phyloP scores from a whole-genome alignment of 176 grass and related monocot genomes.

The Carex cristatella region DNA sequence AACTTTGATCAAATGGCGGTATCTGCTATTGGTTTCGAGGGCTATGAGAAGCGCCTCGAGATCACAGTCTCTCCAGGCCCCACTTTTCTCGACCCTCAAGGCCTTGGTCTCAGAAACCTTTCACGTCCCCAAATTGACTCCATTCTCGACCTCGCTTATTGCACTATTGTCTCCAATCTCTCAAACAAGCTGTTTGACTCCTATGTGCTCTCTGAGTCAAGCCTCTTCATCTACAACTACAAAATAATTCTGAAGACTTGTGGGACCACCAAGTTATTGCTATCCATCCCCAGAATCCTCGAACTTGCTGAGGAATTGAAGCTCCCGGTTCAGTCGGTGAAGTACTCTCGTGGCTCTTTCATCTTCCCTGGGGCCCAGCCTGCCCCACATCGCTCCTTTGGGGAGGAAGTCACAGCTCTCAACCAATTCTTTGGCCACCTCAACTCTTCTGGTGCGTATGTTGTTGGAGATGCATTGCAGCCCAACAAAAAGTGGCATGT shows the following conservation, averaged over 20 bases:
- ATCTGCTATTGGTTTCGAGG: constrained; percentile 89
- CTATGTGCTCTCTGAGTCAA: constrained; percentile 82
- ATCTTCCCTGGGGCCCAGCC: constrained; percentile 81
- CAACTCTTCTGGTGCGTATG: constrained; percentile 64
- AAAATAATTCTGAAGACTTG: constrained; percentile 93
- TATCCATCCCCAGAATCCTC: constrained; percentile 76
- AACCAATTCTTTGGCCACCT: constrained; percentile 68
- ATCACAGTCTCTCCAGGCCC: constrained; percentile 66
- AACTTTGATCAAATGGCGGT: constrained; percentile 38
- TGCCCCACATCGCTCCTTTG: constrained; percentile 61
- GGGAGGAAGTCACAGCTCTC: constrained; percentile 55
- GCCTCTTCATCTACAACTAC: constrained; percentile 72
- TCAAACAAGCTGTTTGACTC: constrained; percentile 75
- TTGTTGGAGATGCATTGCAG: constrained; percentile 43
- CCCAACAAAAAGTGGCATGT: constrained; percentile 82
- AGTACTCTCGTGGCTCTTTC: constrained; percentile 75
- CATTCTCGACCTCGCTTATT: constrained; percentile 63
- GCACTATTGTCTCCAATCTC: constrained; percentile 80
- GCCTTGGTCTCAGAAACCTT: constrained; percentile 50
- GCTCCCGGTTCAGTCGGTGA: constrained; percentile 54
- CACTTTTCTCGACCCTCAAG: constrained; percentile 59
- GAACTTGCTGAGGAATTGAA: constrained; percentile 53
- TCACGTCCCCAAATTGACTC: constrained; percentile 64
- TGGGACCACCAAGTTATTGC: constrained; percentile 75
- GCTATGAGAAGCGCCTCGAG: constrained; percentile 90